Conservation (phyloP, 78 protist species). For the Tieghemostelium lacteum region DNA sequence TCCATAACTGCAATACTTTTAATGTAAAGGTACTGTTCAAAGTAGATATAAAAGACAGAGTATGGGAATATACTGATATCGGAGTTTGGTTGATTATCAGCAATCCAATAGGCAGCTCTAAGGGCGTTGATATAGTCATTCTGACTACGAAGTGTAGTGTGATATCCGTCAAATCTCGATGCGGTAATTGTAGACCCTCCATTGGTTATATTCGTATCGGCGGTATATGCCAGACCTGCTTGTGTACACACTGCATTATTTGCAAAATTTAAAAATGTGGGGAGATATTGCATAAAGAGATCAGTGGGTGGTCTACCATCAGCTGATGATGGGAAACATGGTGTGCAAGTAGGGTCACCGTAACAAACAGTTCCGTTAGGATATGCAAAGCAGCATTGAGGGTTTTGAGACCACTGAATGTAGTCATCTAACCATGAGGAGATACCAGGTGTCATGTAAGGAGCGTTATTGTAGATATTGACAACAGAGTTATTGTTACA, state of each 20-base stretch:
- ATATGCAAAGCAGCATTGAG: constrained; percentile 15
- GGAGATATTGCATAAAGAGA: background rate
- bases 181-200: constrained; percentile 26
- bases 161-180: constrained; percentile 67
- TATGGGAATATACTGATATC: constrained; percentile 48
- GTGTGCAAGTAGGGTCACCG: background rate
- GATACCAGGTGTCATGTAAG: constrained; percentile 43
- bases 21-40: constrained; percentile 84
- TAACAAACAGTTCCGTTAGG: constrained; percentile 13
- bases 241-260: constrained; percentile 31
- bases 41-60: constrained; percentile 82
- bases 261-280: background rate
- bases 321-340: background rate
- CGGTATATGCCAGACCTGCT: background rate
- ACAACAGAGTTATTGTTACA: constrained; percentile 31
- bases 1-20: constrained; percentile 30
- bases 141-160: constrained; percentile 58
- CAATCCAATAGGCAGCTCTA: constrained; percentile 49
- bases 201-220: background rate
- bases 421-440: constrained; percentile 72
- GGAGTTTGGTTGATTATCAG: constrained; percentile 47
- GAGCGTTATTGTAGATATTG: constrained; percentile 54
- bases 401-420: background rate
- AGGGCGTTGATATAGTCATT: constrained; percentile 77
- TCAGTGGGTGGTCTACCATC: constrained; percentile 26